Conservation (phyloP, 257 asterid species). For the Capsicum pubescens region DNA sequence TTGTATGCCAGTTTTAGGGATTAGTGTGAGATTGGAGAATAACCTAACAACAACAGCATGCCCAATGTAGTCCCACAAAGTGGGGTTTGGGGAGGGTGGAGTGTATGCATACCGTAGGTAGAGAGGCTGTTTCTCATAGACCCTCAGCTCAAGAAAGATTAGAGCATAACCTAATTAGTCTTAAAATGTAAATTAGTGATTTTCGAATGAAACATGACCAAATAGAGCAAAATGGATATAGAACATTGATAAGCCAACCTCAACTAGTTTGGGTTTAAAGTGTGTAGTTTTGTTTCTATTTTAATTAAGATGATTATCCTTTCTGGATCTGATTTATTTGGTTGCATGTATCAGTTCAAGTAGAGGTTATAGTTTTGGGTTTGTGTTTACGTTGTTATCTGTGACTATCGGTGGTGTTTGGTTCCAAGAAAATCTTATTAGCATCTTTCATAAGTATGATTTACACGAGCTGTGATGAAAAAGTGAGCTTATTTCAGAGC, state of each 20-base stretch:
- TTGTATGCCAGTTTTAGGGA: slow-evolving; percentile 17
- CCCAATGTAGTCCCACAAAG: too few species aligned
- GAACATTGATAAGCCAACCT: background rate
- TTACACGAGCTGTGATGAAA: background rate
- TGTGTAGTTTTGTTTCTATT: background rate
- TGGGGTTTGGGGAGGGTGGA: too few species aligned
- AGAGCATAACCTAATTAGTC: background rate
- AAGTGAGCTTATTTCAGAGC: background rate
- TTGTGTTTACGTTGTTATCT: slow-evolving; percentile 22
- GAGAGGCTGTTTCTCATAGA: too few species aligned
- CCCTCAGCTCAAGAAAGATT: too few species aligned
- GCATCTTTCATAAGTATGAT: background rate
- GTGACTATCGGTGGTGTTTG: background rate
- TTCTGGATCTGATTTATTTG: background rate
- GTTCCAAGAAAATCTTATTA: background rate
- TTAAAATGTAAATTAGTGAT: background rate
- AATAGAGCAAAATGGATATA: background rate
- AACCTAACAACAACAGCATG: background rate
- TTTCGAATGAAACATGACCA: background rate
- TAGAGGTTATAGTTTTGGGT: background rate
- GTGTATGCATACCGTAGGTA: too few species aligned
- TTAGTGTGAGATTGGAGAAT: slow-evolving; percentile 6
- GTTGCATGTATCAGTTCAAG: background rate
- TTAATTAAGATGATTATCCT: slow-evolving; percentile 11
- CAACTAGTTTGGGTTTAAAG: slow-evolving; percentile 20